These are phyloP conservation scores for Cladosporium velox DNA, from an alignment of 2,329 filamentous ascomycete species.

Conservation along the genomic window DNA sequence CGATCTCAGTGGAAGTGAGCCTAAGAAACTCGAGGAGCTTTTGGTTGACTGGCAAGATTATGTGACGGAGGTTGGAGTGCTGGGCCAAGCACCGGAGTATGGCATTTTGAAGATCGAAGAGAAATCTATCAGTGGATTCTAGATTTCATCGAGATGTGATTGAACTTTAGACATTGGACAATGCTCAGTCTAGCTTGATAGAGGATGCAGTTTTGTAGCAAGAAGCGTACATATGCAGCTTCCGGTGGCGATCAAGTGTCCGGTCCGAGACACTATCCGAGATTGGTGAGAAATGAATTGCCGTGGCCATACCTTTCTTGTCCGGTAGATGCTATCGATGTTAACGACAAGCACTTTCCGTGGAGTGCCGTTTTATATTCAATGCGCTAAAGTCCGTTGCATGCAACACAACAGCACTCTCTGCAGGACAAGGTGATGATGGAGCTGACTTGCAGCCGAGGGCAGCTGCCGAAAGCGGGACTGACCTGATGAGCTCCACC, in stretches of 20 bases:
- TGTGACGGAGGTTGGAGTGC: neutral
- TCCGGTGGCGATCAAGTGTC: neutral
- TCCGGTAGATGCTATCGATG: neutral
- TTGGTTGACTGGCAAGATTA: neutral
- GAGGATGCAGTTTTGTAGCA: neutral
- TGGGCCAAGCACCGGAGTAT: neutral
- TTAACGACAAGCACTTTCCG: neutral
- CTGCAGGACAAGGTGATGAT: neutral
- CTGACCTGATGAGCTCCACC: conserved; percentile 13
- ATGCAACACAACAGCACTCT: neutral
- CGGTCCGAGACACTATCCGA: neutral
- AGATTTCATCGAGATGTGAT: neutral
- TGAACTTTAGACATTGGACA: neutral
- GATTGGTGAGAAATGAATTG: neutral
- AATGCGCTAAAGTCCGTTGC: neutral
- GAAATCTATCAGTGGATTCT: neutral
- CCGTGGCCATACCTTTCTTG: neutral
- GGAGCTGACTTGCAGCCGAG: conserved; percentile 1
- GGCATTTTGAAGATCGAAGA: neutral
- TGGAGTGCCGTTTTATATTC: neutral
- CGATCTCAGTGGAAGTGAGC: neutral
- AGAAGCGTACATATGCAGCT: neutral
- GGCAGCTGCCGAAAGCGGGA: neutral
- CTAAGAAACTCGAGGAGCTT: neutral
- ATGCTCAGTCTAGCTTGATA: neutral